phyloP scores from a whole-genome alignment of 139 green algal species.

The Microglena sp. region DNA sequence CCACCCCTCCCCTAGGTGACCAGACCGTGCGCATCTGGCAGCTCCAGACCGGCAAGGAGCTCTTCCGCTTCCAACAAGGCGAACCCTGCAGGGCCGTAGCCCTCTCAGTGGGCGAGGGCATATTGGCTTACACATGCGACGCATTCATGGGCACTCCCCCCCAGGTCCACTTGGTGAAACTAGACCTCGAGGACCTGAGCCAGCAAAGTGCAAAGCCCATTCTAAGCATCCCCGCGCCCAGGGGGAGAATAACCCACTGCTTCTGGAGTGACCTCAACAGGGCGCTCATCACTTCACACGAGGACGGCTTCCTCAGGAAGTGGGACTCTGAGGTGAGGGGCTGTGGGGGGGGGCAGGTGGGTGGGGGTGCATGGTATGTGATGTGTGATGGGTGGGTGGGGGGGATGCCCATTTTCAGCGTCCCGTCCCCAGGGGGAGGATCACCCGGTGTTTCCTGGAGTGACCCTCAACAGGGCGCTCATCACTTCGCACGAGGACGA shows the following conservation, averaged over 20 bases:
- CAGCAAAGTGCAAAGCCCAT: slow-evolving; percentile 44
- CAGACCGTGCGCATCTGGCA: slow-evolving; percentile 87
- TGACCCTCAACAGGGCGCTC: slow-evolving; percentile 75
- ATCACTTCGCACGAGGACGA: slow-evolving; percentile 82
- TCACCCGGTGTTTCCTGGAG: slow-evolving; percentile 68
- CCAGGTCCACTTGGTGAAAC: slow-evolving; percentile 42
- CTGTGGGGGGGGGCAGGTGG: too few relatives aligned
- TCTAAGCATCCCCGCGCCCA: slow-evolving; percentile 25
- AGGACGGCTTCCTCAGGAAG: slow-evolving; percentile 73
- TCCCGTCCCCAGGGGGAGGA: slow-evolving; percentile 52
- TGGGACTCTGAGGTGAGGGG: slow-evolving; percentile 50
- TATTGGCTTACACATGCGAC: slow-evolving; percentile 79
- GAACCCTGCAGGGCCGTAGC: slow-evolving; percentile 61
- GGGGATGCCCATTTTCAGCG: too few relatives aligned
- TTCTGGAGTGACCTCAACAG: slow-evolving; percentile 74
- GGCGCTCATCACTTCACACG: slow-evolving; percentile 70
- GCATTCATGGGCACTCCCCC: slow-evolving; percentile 63
- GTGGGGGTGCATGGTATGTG: too few relatives aligned
- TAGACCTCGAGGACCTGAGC: slow-evolving; percentile 47
- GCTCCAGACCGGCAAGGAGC: slow-evolving; percentile 68
- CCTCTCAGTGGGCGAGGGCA: slow-evolving; percentile 68
- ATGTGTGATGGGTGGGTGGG: too few relatives aligned
- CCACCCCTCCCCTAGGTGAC: slow-evolving; percentile 87
- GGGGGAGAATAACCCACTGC: slow-evolving; percentile 61
- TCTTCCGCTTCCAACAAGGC: slow-evolving; percentile 71